phyloP scores from a whole-genome alignment of 2,329 filamentous ascomycete species.

The Aspergillus luchuensis region DNA sequence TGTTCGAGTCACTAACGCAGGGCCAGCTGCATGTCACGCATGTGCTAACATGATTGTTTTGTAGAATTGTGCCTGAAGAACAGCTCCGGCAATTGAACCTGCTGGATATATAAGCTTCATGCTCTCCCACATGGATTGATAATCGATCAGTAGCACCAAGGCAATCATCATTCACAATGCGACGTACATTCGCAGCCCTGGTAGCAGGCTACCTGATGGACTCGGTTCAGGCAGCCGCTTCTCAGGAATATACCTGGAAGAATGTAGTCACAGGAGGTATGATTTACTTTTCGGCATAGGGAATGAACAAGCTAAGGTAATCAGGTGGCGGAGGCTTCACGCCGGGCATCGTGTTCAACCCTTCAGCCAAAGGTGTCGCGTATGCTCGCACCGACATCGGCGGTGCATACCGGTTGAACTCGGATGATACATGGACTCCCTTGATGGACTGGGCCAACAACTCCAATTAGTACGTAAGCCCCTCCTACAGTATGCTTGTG shows the following conservation, averaged over 20 bases:
- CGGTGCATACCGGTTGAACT: slow-evolving; percentile 58
- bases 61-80: too few relatives aligned
- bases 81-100: too few relatives aligned
- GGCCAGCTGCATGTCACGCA: background rate
- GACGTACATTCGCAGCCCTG: slow-evolving; percentile 3
- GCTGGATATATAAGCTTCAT: background rate
- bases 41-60: background rate
- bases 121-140: too few relatives aligned
- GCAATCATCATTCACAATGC: background rate
- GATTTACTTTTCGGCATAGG: background rate
- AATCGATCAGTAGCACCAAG: background rate
- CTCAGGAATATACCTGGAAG: slow-evolving; percentile 45
- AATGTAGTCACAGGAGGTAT: slow-evolving; percentile 53
- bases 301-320: background rate
- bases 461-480: slow-evolving; percentile 45
- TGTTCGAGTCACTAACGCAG: background rate
- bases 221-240: slow-evolving; percentile 16
- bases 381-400: slow-evolving; percentile 62
- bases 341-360: slow-evolving; percentile 60
- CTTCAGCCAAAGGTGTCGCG: slow-evolving; percentile 49
- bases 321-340: slow-evolving; percentile 59
- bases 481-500: background rate
- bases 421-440: slow-evolving; percentile 58
- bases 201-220: slow-evolving; percentile 10
- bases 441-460: slow-evolving; percentile 54